Conservation (phyloP, 2,329 filamentous ascomycete genomes). For the Penicillium verrucosum region DNA sequence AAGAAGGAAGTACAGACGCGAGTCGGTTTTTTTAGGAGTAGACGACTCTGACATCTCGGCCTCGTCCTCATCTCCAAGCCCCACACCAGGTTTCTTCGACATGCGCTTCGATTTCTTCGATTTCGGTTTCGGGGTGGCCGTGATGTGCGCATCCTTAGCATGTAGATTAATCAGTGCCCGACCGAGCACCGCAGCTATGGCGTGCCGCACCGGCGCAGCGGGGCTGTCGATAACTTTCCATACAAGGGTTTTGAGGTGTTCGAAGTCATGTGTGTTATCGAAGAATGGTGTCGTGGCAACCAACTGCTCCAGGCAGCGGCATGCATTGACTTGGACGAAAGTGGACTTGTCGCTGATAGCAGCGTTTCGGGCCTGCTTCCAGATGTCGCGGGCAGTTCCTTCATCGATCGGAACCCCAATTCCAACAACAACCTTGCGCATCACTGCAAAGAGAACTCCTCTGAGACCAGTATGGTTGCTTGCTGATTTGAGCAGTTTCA, state of each 20-base stretch:
- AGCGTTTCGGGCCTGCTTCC: slow-evolving; percentile 82
- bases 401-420: slow-evolving; percentile 79
- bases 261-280: slow-evolving; percentile 83
- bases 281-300: slow-evolving; percentile 74
- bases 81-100: slow-evolving; percentile 59
- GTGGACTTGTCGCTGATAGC: slow-evolving; percentile 77
- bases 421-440: slow-evolving; percentile 73
- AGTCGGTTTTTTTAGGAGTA: slow-evolving; percentile 68
- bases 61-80: slow-evolving; percentile 67
- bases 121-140: slow-evolving; percentile 57
- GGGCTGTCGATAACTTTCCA: slow-evolving; percentile 85
- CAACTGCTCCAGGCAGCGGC: slow-evolving; percentile 72
- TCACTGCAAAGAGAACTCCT: slow-evolving; percentile 69
- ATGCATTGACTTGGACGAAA: slow-evolving; percentile 74
- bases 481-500: slow-evolving; percentile 77
- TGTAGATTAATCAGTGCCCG: slow-evolving; percentile 79
- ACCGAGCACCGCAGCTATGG: slow-evolving; percentile 80
- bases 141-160: slow-evolving; percentile 56
- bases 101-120: slow-evolving; percentile 69
- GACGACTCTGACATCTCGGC: slow-evolving; percentile 71
- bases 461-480: slow-evolving; percentile 78
- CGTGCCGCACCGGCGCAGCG: slow-evolving; percentile 72
- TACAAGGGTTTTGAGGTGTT: slow-evolving; percentile 74
- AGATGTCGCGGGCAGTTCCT: slow-evolving; percentile 77
- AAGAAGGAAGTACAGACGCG: slow-evolving; percentile 69